Base-by-base conservation (phyloP, 192 early-diverging fungal genomes). In the Entomortierella chlamydospora region DNA sequence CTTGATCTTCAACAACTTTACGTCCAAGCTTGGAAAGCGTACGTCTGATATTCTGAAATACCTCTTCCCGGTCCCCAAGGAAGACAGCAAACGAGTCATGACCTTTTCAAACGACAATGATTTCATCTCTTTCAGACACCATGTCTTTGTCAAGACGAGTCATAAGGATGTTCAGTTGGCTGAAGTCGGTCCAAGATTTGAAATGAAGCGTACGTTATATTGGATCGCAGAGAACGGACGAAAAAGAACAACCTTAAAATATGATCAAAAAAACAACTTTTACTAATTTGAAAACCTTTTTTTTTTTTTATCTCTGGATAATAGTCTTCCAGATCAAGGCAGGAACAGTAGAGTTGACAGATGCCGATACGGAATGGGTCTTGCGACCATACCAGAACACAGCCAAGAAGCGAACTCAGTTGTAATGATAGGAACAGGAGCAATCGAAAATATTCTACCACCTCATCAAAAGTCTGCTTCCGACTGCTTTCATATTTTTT, bases 131-230 rank as follows among this genome's bases (percentile, higher is more conserved):
- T 99, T 95, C 73, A 92, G 98, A 81, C 98, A 99, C 72, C 96
- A 98, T 83, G 97, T 99, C 22, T 99, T 90, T 83, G 87, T 93
- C 54, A 97, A 97, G 86, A 89, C 91, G 53, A 89, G 88, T 51
- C 92, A 93, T 78, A 95, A 94, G 61, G 93, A 98, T 61, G 95
- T 97, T 8, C 91, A 97, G 76, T 83, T 99, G 57, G 95, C 94
- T 37, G 98, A 99, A 78, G 98, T 99, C 23, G 98, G 98, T 9
- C 98, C 98, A 45, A 90, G 98, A 50, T 99, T 99, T 79, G 98
- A 99, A 84, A 95, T 98, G 96, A 88, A 93, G 83, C 85, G 91
- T 92, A 84, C 73, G 87, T 82, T 37, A 61, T n/a, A n/a, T n/a
- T n/a, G n/a, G n/a, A n/a, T n/a, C n/a, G n/a, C n/a, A n/a, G n/a